These are phyloP conservation scores for Diplosphaera chodatii DNA, from an alignment of 139 green algal genomes.

Conservation along the genomic window DNA sequence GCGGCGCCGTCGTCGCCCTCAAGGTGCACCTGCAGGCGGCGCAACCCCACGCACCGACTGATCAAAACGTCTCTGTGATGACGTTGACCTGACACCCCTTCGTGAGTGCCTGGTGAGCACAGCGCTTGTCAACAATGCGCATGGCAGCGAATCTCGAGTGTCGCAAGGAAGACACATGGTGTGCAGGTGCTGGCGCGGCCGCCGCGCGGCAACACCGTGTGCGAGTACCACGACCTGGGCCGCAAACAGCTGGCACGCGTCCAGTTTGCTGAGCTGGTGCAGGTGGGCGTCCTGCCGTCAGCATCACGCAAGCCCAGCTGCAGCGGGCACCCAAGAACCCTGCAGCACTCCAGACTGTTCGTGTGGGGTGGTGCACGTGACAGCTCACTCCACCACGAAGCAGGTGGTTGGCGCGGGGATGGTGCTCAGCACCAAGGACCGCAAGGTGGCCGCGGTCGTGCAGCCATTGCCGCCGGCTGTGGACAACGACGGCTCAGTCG, in stretches of 20 bases:
- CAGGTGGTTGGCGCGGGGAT: constrained; percentile 2
- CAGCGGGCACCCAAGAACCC: too few relatives aligned
- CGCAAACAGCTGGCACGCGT: constrained; percentile 7
- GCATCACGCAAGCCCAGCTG: not conserved
- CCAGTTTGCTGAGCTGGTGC: constrained; percentile 33
- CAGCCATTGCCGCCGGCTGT: not conserved
- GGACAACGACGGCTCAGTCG: not conserved
- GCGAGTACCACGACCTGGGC: constrained; percentile 19
- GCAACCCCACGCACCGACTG: too few relatives aligned
- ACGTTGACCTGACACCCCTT: too few relatives aligned
- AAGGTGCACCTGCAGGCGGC: too few relatives aligned
- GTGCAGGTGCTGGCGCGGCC: constrained; percentile 26
- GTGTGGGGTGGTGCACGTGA: too few relatives aligned
- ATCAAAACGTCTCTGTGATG: too few relatives aligned
- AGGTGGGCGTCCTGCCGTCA: not conserved
- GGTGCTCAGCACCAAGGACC: constrained; percentile 31
- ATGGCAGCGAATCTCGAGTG: too few relatives aligned
- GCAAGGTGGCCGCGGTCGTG: constrained; percentile 24
- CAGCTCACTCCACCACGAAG: not conserved
- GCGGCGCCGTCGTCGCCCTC: constrained; percentile 1
- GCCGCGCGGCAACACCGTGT: constrained; percentile 23
- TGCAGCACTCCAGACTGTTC: not conserved
- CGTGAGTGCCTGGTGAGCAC: too few relatives aligned
- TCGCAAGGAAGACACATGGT: too few relatives aligned
- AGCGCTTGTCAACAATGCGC: too few relatives aligned